Percentiles rank a stretch among this genome's conserved stretches.
phyloP scores from a whole-genome alignment of 768 basidiomycete species.

The Boletus reticulatus region DNA sequence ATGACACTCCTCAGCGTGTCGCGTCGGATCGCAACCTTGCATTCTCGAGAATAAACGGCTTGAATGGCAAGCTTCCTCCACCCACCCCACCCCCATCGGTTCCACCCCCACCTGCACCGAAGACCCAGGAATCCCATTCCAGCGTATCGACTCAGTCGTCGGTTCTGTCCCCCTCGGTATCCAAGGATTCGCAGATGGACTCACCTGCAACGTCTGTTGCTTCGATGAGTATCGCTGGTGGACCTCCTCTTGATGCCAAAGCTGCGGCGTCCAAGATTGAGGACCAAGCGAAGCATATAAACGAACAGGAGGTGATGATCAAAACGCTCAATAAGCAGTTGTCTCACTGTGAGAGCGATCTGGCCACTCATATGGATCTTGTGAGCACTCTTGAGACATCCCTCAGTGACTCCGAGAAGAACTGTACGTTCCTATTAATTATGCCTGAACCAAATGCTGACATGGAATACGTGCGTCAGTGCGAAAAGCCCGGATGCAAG shows the following conservation, averaged over 20 bases:
- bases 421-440: conserved; percentile 54
- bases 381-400: conserved; percentile 82
- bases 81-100: conserved; percentile 81
- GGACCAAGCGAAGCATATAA: conserved; percentile 71
- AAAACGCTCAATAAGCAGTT: conserved; percentile 92
- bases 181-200: conserved; percentile 69
- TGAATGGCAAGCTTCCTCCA: conserved; percentile 80
- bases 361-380: conserved; percentile 90
- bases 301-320: conserved; percentile 89
- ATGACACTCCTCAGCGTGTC: conserved; percentile 48
- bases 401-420: conserved; percentile 90
- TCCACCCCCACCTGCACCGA: conserved; percentile 80
- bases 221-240: conserved; percentile 38
- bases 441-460: conserved; percentile 2
- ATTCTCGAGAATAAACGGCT: conserved; percentile 56
- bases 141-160: conserved; percentile 66
- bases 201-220: conserved; percentile 64
- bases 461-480: conserved; percentile 43
- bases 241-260: conserved; percentile 52
- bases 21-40: conserved; percentile 50
- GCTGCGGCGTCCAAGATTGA: conserved; percentile 52
- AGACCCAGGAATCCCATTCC: conserved; percentile 45
- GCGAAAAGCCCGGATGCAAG: conserved; percentile 92
- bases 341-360: conserved; percentile 88
- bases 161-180: conserved; percentile 52